Percentiles rank a stretch among this genome's conserved stretches.
Conservation (phyloP, 139 green algal species). For the Ettlia oleoabundans region DNA sequence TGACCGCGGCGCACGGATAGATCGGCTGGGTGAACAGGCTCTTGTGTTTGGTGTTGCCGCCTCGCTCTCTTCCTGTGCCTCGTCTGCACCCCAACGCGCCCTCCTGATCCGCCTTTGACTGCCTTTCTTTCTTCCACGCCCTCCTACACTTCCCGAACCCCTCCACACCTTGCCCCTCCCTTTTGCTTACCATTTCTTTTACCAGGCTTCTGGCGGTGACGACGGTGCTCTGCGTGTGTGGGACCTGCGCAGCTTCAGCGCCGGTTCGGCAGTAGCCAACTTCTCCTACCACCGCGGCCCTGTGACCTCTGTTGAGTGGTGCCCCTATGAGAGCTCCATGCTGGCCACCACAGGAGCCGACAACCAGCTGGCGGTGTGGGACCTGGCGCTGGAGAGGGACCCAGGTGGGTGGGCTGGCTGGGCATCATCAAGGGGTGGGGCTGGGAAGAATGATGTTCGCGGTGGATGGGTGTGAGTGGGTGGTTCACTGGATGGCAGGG, state of each 20-base stretch:
- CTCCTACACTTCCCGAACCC: neutral
- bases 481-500: no score
- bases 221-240: slow-evolving; percentile 91
- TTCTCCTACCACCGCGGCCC: slow-evolving; percentile 74
- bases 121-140: neutral
- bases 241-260: slow-evolving; percentile 88
- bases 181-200: neutral
- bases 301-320: slow-evolving; percentile 96
- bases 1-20: no score
- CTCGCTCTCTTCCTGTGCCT: no score
- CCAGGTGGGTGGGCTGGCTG: slow-evolving; percentile 36
- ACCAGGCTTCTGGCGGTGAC: slow-evolving; percentile 84
- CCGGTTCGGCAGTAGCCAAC: slow-evolving; percentile 64
- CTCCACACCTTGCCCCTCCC: neutral
- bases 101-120: no score
- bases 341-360: slow-evolving; percentile 80
- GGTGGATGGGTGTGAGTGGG: no score
- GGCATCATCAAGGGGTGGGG: neutral
- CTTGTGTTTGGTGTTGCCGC: no score
- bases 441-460: neutral
- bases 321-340: slow-evolving; percentile 92
- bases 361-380: slow-evolving; percentile 89
- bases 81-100: no score
- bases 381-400: slow-evolving; percentile 96
- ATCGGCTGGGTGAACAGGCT: no score